Evolutionary conservation across 2,329 filamentous ascomycete species (phyloP).

Genomic region (Magnaporthales sp.): DNA sequence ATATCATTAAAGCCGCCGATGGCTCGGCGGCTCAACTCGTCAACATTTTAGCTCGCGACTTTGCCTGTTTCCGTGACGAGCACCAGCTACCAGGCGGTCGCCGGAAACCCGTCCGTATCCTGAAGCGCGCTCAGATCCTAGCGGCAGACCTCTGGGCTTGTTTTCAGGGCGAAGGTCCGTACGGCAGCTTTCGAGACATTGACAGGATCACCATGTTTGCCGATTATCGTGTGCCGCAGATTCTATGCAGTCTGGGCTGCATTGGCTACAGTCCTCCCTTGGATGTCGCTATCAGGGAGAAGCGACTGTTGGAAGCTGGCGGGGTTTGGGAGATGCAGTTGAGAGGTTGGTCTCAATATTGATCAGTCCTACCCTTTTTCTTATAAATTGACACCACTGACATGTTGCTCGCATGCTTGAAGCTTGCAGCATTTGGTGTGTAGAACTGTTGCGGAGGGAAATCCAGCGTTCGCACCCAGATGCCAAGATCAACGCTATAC

Average conservation of each 20-base stretch:
- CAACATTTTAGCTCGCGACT: constrained; percentile 74
- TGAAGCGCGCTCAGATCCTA: constrained; percentile 93
- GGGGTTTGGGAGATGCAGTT: constrained; percentile 79
- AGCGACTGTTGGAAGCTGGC: constrained; percentile 60
- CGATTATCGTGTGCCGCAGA: constrained; percentile 94
- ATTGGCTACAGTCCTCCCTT: constrained; percentile 77
- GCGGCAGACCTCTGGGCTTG: constrained; percentile 96
- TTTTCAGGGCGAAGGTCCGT: constrained; percentile 65
- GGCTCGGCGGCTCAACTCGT: constrained; percentile 77
- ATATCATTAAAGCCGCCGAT: constrained; percentile 65
- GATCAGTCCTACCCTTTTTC: neutral
- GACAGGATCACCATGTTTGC: constrained; percentile 98
- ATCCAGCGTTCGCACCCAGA: constrained; percentile 68
- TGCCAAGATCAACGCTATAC: constrained; percentile 69
- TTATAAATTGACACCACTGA: neutral
- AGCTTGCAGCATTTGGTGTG: constrained; percentile 93
- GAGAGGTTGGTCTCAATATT: constrained; percentile 45
- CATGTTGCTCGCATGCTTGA: neutral
- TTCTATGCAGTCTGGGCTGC: constrained; percentile 74
- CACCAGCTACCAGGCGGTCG: constrained; percentile 62
- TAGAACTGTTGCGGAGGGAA: constrained; percentile 78
- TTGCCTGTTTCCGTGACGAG: constrained; percentile 81
- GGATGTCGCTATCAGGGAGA: constrained; percentile 57
- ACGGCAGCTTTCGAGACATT: constrained; percentile 80
- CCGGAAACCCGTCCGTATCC: constrained; percentile 62